phyloP scores from a whole-genome alignment of 2,329 filamentous ascomycete species.

The Mycosphaerella sp. region DNA sequence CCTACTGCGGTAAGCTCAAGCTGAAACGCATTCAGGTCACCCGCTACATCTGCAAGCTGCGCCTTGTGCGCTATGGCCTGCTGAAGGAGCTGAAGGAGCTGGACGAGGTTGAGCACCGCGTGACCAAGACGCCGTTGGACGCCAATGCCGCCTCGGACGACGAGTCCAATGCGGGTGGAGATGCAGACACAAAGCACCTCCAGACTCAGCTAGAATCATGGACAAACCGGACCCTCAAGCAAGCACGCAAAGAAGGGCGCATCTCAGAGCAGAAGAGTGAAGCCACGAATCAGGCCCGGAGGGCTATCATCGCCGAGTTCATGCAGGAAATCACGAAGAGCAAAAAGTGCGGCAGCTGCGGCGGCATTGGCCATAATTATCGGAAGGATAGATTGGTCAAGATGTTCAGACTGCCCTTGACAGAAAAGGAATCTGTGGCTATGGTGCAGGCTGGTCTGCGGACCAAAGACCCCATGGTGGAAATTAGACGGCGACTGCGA shows the following conservation, averaged over 20 bases:
- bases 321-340: slow-evolving; percentile 63
- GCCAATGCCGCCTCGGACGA: slow-evolving; percentile 36
- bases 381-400: slow-evolving; percentile 89
- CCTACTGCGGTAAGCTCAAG: slow-evolving; percentile 83
- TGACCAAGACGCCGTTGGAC: slow-evolving; percentile 11
- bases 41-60: slow-evolving; percentile 74
- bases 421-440: slow-evolving; percentile 64
- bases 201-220: slow-evolving; percentile 57
- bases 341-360: slow-evolving; percentile 63
- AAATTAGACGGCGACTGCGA: slow-evolving; percentile 44
- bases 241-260: slow-evolving; percentile 46
- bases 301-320: slow-evolving; percentile 73
- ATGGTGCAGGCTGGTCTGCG: slow-evolving; percentile 67
- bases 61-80: slow-evolving; percentile 77
- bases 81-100: slow-evolving; percentile 57
- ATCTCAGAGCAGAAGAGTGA: slow-evolving; percentile 66
- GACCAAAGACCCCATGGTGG: slow-evolving; percentile 62
- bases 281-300: slow-evolving; percentile 68
- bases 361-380: slow-evolving; percentile 69
- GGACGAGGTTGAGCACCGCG: slow-evolving; percentile 37
- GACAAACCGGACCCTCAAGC: slow-evolving; percentile 64
- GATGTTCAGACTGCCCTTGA: slow-evolving; percentile 79
- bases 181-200: slow-evolving; percentile 51
- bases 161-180: slow-evolving; percentile 49
- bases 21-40: slow-evolving; percentile 71